Percentiles rank a stretch among this genome's conserved stretches.
Conservation (phyloP, 2,329 filamentous ascomycete species). For the Myrmaecium sp. region DNA sequence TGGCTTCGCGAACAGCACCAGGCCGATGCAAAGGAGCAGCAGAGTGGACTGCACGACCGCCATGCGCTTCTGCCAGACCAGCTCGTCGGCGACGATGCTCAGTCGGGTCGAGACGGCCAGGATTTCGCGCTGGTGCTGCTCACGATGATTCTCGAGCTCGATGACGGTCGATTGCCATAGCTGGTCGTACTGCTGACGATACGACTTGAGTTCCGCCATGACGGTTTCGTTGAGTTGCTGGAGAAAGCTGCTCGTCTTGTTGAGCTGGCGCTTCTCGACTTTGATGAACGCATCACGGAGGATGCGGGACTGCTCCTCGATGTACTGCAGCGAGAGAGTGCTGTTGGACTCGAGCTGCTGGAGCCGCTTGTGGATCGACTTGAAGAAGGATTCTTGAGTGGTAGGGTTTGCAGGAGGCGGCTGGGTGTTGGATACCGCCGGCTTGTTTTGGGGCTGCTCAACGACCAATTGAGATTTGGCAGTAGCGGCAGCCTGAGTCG, state of each 20-base stretch:
- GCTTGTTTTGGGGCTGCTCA: slow-evolving; percentile 7
- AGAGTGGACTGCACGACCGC: slow-evolving; percentile 81
- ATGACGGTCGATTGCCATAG: slow-evolving; percentile 93
- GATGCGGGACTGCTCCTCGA: slow-evolving; percentile 87
- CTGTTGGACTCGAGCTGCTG: slow-evolving; percentile 85
- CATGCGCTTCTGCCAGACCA: slow-evolving; percentile 73
- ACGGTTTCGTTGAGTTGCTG: slow-evolving; percentile 78
- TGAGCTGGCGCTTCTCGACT: slow-evolving; percentile 72
- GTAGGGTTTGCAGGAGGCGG: slow-evolving; percentile 49
- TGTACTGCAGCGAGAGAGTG: slow-evolving; percentile 83
- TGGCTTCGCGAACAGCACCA: slow-evolving; percentile 57
- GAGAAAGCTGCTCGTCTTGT: slow-evolving; percentile 69
- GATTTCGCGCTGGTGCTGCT: slow-evolving; percentile 69
- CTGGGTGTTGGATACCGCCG: slow-evolving; percentile 25
- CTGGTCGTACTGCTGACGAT: slow-evolving; percentile 75
- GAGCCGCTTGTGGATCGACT: slow-evolving; percentile 82
- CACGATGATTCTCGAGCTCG: slow-evolving; percentile 74
- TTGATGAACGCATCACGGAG: slow-evolving; percentile 73
- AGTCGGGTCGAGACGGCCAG: slow-evolving; percentile 65
- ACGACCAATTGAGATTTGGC: not conserved
- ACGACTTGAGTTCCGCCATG: slow-evolving; percentile 44
- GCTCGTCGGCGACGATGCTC: slow-evolving; percentile 82
- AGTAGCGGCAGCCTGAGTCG: not conserved
- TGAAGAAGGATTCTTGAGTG: slow-evolving; percentile 96
- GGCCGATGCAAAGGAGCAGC: slow-evolving; percentile 66